Base-by-base conservation (phyloP, 2,329 filamentous ascomycete genomes). In the Akanthomyces dipterigenus region DNA sequence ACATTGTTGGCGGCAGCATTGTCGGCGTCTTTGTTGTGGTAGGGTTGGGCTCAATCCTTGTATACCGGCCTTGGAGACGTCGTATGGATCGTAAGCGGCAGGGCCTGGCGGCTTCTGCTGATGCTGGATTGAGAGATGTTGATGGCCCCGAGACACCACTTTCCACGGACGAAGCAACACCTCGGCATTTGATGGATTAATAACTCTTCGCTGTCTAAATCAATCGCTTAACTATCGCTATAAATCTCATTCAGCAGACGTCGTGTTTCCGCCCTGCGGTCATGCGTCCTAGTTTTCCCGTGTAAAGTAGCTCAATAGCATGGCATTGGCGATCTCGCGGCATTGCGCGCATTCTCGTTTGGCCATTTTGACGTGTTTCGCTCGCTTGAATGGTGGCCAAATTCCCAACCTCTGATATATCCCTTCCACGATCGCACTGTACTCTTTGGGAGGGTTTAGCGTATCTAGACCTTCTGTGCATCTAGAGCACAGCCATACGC, bases 1-100 rank as follows among this genome's bases (percentile, higher is more conserved):
- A 96, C 73, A 83, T 93, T 63, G 87, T 96, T 50, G 92, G 93
- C 11, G 95, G 90, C 1, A 83, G 82, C 18, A 96, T 99, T 38
- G 96, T 93, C 65, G 92, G 87, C 0, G 80, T 90, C 0, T 98
- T 98, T 67, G 75, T 96, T 0, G 72, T 96, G 0, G 88, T 91
- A 51, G 93, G 92, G 0, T 72, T 85, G 2, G 79, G 89, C 0
- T 91, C 90, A 8, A 82, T 96, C 0, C 16, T 93, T 0, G 71
- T 89, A 1, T 97, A 97, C 71, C 83, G 82, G 65, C 90, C 90
- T 0, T 97, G 93, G 93, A 82, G 91, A 31, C 72, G 76, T 48
- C 73, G 76, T 9, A 74, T 82, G 45, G 74, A 75, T 9, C 31
- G 54, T 14, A 54, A 50, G n/a, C 31, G 34, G 3, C 50, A 49